These are phyloP conservation scores for Calocera viscosa DNA, from an alignment of 768 basidiomycete genomes.

Conservation along the genomic window DNA sequence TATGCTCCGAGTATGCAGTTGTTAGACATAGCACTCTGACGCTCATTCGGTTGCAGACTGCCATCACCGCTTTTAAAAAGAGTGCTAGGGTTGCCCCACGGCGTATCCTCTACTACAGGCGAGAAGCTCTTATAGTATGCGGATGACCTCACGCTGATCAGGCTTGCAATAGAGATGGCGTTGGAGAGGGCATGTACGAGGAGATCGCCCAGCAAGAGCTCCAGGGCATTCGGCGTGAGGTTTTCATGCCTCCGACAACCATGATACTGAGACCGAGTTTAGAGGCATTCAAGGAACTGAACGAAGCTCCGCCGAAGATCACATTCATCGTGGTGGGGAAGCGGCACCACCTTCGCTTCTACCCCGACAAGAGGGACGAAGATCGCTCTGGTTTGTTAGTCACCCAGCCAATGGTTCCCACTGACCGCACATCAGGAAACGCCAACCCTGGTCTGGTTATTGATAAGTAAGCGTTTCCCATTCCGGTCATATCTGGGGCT, in stretches of 20 bases:
- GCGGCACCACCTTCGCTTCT: neutral
- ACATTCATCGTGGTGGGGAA: neutral
- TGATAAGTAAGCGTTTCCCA: neutral
- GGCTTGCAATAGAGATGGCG: neutral
- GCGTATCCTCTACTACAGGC: neutral
- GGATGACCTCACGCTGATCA: neutral
- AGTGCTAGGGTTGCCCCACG: neutral
- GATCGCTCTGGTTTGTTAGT: neutral
- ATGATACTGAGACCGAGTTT: neutral
- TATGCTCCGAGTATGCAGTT: neutral
- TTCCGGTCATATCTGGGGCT: neutral
- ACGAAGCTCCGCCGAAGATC: neutral
- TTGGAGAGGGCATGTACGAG: neutral
- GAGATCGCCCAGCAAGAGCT: neutral
- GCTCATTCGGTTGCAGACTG: neutral
- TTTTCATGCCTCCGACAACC: neutral
- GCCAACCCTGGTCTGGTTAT: neutral
- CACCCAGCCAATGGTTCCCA: neutral
- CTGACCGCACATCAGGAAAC: neutral
- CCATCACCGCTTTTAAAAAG: neutral
- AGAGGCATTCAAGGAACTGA: neutral
- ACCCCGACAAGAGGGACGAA: neutral
- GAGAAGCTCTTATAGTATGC: neutral
- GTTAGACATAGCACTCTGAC: neutral
- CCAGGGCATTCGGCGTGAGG: neutral